Conservation (phyloP, 2,329 filamentous ascomycete genomes). For the Aspergillus fischeri region DNA sequence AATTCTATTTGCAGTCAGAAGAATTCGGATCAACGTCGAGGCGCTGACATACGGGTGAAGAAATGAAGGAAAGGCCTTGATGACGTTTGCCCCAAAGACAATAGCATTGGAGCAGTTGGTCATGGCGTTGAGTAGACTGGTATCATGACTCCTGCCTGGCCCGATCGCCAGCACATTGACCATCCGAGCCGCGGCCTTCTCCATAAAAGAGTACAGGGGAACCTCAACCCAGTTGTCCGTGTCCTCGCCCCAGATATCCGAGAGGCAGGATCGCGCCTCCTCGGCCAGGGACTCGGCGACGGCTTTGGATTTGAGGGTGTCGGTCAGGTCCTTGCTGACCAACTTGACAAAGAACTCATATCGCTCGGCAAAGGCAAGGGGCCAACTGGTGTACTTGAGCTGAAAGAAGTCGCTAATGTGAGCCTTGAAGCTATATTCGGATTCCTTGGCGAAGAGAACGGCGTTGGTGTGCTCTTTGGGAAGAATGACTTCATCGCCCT, state of each 20-base stretch:
- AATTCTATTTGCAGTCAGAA: not conserved
- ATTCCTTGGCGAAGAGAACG: constrained; percentile 9
- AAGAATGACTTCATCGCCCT: constrained; percentile 12
- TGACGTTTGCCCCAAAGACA: constrained; percentile 10
- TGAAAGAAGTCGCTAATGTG: constrained; percentile 12
- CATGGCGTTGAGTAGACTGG: constrained; percentile 9
- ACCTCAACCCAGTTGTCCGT: constrained; percentile 8
- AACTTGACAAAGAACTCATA: constrained; percentile 13
- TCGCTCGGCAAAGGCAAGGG: constrained; percentile 9
- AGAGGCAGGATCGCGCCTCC: constrained; percentile 9
- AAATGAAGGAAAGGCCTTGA: constrained; percentile 12
- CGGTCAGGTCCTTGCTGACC: constrained; percentile 13
- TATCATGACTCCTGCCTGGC: constrained; percentile 5
- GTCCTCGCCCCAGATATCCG: constrained; percentile 10
- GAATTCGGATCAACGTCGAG: not conserved
- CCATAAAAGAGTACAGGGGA: constrained; percentile 9
- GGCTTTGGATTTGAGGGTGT: constrained; percentile 6
- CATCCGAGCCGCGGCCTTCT: constrained; percentile 8
- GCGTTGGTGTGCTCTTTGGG: constrained; percentile 8
- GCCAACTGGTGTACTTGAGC: constrained; percentile 13
- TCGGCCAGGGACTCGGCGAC: constrained; percentile 9
- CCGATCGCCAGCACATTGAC: constrained; percentile 13
- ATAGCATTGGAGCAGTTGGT: constrained; percentile 12
- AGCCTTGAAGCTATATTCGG: constrained; percentile 11
- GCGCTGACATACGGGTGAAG: constrained; percentile 2